A percentile compares a stretch with the other conserved stretches of the same genome.
Evolutionary conservation across 2,329 filamentous ascomycete species (phyloP).

Genomic region (Catunica adiposa): DNA sequence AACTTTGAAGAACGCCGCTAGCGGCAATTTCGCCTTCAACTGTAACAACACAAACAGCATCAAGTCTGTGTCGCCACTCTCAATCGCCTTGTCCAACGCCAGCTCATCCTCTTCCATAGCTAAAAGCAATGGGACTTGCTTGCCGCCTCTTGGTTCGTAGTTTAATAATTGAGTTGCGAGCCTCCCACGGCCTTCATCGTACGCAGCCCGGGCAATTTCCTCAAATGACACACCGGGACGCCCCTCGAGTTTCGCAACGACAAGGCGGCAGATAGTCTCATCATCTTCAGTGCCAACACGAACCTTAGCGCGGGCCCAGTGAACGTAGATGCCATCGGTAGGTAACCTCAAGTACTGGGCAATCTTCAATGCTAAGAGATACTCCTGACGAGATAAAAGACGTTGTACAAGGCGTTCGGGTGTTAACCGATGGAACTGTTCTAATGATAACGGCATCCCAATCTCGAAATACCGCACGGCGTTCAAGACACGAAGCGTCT

Average conservation of each 20-base stretch:
- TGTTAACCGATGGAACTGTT: conserved; percentile 81
- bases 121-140: conserved; percentile 82
- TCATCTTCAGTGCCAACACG: conserved; percentile 72
- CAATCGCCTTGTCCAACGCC: conserved; percentile 88
- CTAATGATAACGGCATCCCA: conserved; percentile 77
- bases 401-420: conserved; percentile 76
- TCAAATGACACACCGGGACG: conserved; percentile 93
- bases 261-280: conserved; percentile 67
- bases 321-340: conserved; percentile 80
- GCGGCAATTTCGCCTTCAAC: conserved; percentile 74
- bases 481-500: conserved; percentile 81
- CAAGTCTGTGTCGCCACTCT: conserved; percentile 86
- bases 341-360: conserved; percentile 75
- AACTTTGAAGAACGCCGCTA: conserved; percentile 81
- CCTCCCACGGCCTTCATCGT: conserved; percentile 79
- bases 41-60: conserved; percentile 79
- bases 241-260: conserved; percentile 72
- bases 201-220: conserved; percentile 78
- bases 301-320: conserved; percentile 94
- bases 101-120: conserved; percentile 94
- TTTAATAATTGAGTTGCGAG: conserved; percentile 84
- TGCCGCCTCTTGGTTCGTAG: conserved; percentile 85
- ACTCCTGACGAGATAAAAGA: conserved; percentile 77
- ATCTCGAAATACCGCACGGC: conserved; percentile 83
- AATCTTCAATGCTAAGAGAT: conserved; percentile 74